These are phyloP conservation scores for Glaciozyma martinii DNA, from an alignment of 768 basidiomycete species.

Conservation along the genomic window DNA sequence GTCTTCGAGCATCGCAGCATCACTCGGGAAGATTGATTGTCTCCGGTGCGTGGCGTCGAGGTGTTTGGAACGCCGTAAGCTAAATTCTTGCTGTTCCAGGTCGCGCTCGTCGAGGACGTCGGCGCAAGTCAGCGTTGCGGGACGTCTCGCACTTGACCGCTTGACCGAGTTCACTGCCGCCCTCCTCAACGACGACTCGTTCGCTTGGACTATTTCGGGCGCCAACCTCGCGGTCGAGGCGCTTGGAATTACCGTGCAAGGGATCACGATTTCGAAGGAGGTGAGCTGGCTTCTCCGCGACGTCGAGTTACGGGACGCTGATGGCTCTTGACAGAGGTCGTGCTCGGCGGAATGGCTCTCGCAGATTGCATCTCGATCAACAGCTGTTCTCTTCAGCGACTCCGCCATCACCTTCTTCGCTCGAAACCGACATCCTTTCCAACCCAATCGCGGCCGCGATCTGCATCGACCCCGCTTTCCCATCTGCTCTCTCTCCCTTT, in stretches of 20 bases:
- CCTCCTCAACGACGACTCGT: constrained; percentile 56
- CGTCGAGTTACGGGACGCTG: not conserved
- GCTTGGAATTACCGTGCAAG: constrained; percentile 43
- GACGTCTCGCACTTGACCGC: constrained; percentile 52
- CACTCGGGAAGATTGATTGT: constrained; percentile 57
- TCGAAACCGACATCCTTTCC: too few relatives aligned
- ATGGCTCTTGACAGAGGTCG: constrained; percentile 45
- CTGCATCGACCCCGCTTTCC: too few relatives aligned
- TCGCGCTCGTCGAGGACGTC: constrained; percentile 43
- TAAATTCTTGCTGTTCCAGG: not conserved
- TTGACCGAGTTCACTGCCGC: constrained; percentile 47
- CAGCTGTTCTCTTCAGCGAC: too few relatives aligned
- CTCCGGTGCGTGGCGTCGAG: constrained; percentile 46
- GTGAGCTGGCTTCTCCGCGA: not conserved
- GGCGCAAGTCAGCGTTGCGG: constrained; percentile 54
- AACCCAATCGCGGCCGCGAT: too few relatives aligned
- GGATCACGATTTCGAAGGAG: not conserved
- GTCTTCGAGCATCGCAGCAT: too few relatives aligned
- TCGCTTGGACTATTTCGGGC: constrained; percentile 62
- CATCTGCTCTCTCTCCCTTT: too few relatives aligned
- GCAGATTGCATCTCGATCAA: too few relatives aligned
- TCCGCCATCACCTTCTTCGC: too few relatives aligned
- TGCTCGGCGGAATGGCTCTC: constrained; percentile 61
- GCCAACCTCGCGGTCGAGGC: constrained; percentile 57
- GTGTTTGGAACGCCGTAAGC: too few relatives aligned